Conservation (phyloP, 805 yeast genomes). For the Yamadazyma phyllophila region DNA sequence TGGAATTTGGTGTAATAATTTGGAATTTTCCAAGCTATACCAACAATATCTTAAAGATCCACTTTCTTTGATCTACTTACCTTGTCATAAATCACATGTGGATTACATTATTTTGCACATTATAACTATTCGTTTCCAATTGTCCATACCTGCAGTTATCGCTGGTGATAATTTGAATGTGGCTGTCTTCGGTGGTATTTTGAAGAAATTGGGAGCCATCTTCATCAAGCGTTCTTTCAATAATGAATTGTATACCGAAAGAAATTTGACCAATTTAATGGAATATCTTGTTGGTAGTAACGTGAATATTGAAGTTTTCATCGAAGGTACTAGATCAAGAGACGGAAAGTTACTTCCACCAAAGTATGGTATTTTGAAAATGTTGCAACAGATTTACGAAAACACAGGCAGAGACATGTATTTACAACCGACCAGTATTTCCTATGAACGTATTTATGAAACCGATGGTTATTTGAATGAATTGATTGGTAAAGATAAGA, state of each 20-base stretch:
- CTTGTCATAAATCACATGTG: slow-evolving; percentile 62
- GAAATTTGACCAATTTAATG: slow-evolving; percentile 45
- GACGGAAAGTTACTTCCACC: slow-evolving; percentile 64
- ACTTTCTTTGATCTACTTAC: slow-evolving; percentile 49
- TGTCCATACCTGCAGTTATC: slow-evolving; percentile 54
- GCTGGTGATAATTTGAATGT: slow-evolving; percentile 69
- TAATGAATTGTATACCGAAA: slow-evolving; percentile 44
- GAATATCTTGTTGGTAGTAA: slow-evolving; percentile 49
- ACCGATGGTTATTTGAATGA: slow-evolving; percentile 54
- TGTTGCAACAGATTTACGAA: slow-evolving; percentile 45
- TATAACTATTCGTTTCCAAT: slow-evolving; percentile 50
- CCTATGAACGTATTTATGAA: slow-evolving; percentile 60
- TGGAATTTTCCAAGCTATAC: slow-evolving; percentile 29
- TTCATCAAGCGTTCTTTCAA: slow-evolving; percentile 52
- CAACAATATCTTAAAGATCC: slow-evolving; percentile 35
- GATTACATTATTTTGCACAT: slow-evolving; percentile 60
- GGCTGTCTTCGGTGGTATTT: slow-evolving; percentile 49
- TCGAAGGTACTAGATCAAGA: slow-evolving; percentile 66
- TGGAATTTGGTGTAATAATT: slow-evolving; percentile 39
- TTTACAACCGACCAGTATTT: slow-evolving; percentile 55
- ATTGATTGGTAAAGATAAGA: slow-evolving; percentile 55
- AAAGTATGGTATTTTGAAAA: slow-evolving; percentile 59
- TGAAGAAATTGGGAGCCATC: slow-evolving; percentile 54
- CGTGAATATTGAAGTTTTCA: slow-evolving; percentile 55
- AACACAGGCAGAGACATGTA: slow-evolving; percentile 40